A percentile compares a stretch with the other conserved stretches of the same genome.
phyloP scores from a whole-genome alignment of 148 eudicot species.

The Diospyros kaki region DNA sequence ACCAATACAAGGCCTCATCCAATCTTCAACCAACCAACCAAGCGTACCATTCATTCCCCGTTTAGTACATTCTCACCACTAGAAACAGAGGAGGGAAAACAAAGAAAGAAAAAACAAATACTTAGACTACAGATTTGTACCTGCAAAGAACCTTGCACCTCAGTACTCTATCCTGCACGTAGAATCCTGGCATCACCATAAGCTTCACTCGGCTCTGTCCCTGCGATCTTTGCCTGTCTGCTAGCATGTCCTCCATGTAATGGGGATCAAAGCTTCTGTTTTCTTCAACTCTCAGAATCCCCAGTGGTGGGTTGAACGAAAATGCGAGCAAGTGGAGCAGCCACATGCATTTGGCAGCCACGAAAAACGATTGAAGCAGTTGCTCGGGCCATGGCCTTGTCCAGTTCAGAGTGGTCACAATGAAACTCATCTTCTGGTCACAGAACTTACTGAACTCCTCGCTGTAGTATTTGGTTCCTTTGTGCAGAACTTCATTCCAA shows the following conservation, averaged over 20 bases:
- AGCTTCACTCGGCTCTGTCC: conserved; percentile 63
- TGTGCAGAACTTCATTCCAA: conserved; percentile 84
- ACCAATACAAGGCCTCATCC: too few relatives aligned
- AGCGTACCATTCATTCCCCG: too few relatives aligned
- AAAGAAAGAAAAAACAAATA: not conserved
- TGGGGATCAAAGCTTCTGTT: conserved; percentile 57
- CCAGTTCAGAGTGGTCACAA: conserved; percentile 61
- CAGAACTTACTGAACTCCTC: conserved; percentile 92
- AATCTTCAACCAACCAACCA: too few relatives aligned
- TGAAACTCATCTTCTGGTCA: conserved; percentile 85
- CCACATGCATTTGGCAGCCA: conserved; percentile 93
- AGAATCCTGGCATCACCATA: conserved; percentile 98
- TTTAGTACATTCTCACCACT: not conserved
- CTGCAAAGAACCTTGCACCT: conserved; percentile 92
- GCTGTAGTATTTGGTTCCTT: conserved; percentile 90
- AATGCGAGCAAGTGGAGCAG: conserved; percentile 88
- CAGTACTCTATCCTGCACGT: conserved; percentile 74
- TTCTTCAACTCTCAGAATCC: conserved; percentile 81
- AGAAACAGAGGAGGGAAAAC: not conserved
- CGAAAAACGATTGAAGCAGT: conserved; percentile 84
- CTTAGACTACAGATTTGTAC: conserved; percentile 48
- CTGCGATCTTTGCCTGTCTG: conserved; percentile 52
- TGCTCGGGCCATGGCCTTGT: conserved; percentile 87
- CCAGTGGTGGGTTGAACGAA: conserved; percentile 60
- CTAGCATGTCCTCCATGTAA: conserved; percentile 77